Base-by-base conservation (phyloP, 2,329 filamentous ascomycete genomes). In the Emergomyces pasteurianus region DNA sequence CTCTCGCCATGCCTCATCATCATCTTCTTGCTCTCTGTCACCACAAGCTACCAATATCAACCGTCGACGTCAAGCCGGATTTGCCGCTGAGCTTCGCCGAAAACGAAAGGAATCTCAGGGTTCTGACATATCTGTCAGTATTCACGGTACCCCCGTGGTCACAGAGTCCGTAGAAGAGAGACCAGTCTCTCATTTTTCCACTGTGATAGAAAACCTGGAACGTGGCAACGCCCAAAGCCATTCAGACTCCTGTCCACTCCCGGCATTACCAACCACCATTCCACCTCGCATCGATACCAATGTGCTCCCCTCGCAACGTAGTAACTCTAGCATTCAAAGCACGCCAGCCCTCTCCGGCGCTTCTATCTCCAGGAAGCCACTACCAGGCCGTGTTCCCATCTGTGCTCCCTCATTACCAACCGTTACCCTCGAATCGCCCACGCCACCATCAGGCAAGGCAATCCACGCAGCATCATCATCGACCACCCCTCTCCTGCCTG, bases 131-230 rank as follows among this genome's bases (percentile, higher is more conserved):
- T 38, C n/a, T 26, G 38, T 47, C 52, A 55, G 28, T 60, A 50
- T 31, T 43, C 54, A 34, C 43, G 65, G 43, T 49, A 60, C n/a
- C 60, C 58, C 43, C 56, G 60, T 34, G 63, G 58, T 8, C 36
- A 64, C 60, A 31, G 64, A 58, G 3, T 73, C 69, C 64, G 64
- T 62, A 4, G 69, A 72, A 16, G 75, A 77, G 61, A 69, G 75
- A 5, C 74, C 74, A 0, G 73, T 76, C 62, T 76, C 74, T 2
- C 69, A 70, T 53, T 77, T 71, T 59, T 71, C 70, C 8, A 64
- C 68, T 5, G 73, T 77, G 8, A 68, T 77, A 31, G 66, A 70
- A 16, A 70, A 68, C 36, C 67, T 77, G 2, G 71, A 73, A 26
- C 68, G 67, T 3, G 58, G 59, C 14, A 52, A 31, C 14, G 14